Conservation (phyloP, 2,329 filamentous ascomycete species). For the Aspergillus aculeatinus region DNA sequence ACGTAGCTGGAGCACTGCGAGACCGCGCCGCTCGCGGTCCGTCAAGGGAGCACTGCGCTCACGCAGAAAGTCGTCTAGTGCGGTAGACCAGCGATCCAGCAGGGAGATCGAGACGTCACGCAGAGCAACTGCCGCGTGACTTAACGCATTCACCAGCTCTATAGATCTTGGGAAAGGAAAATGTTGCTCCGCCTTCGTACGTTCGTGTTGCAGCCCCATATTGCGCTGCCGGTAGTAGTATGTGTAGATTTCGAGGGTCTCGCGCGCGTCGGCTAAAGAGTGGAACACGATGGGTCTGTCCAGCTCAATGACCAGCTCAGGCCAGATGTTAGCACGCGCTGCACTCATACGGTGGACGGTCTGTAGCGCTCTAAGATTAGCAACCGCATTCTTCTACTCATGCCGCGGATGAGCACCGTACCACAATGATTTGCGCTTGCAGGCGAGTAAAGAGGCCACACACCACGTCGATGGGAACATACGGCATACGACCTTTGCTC, state of each 20-base stretch:
- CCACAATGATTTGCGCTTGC: neutral
- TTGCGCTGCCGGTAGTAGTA: neutral
- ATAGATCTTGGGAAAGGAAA: neutral
- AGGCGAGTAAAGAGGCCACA: neutral
- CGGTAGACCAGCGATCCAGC: neutral
- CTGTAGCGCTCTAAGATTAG: neutral
- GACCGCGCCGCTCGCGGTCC: neutral
- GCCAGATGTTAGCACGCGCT: neutral
- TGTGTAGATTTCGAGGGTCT: slow-evolving; percentile 1
- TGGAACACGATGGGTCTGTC: neutral
- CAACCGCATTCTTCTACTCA: neutral
- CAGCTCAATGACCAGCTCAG: neutral
- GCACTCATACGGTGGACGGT: neutral
- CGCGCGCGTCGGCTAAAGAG: neutral
- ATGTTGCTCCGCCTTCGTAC: neutral
- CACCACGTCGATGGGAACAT: neutral
- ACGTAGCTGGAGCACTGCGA: neutral
- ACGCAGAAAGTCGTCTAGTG: neutral
- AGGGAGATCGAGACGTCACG: neutral
- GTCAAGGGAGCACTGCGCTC: neutral
- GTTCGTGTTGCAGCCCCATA: neutral
- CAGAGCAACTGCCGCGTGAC: neutral
- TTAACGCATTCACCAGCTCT: neutral
- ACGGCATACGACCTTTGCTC: neutral
- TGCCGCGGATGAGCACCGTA: neutral